phyloP scores from a whole-genome alignment of 805 yeast genomes.

The Kodamaea jinghongensis region DNA sequence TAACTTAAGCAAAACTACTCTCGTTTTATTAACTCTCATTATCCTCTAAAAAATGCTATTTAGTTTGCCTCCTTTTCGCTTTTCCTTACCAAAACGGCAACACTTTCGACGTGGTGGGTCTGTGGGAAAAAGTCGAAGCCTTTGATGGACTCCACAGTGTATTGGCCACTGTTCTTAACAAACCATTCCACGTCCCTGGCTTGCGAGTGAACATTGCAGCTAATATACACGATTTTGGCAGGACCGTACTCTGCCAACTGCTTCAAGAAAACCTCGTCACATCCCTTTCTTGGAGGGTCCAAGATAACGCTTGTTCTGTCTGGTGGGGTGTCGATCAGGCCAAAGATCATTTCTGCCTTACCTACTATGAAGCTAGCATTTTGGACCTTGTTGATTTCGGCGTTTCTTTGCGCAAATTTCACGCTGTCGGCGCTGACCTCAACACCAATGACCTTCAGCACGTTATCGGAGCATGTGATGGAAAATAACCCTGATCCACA shows the following conservation, averaged over 20 bases:
- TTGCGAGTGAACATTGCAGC: slow-evolving; percentile 97
- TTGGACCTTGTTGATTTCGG: slow-evolving; percentile 65
- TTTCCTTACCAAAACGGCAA: slow-evolving; percentile 59
- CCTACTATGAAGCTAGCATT: slow-evolving; percentile 88
- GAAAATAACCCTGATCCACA: slow-evolving; percentile 96
- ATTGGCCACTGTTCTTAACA: slow-evolving; percentile 57
- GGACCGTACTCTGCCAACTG: slow-evolving; percentile 85
- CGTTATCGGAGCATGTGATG: slow-evolving; percentile 77
- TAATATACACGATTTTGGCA: slow-evolving; percentile 84
- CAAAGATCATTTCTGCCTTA: slow-evolving; percentile 87
- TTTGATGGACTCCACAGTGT: slow-evolving; percentile 74
- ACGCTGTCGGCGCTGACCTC: slow-evolving; percentile 92
- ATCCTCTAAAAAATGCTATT: background rate
- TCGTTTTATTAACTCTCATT: background rate
- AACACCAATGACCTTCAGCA: slow-evolving; percentile 86
- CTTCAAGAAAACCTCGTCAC: slow-evolving; percentile 81
- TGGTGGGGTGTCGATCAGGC: slow-evolving; percentile 69
- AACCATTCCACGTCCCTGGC: slow-evolving; percentile 91
- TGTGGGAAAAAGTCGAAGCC: slow-evolving; percentile 98
- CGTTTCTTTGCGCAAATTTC: slow-evolving; percentile 80
- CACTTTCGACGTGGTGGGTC: slow-evolving; percentile 89
- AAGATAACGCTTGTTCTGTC: slow-evolving; percentile 82
- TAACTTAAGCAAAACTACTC: too few relatives aligned
- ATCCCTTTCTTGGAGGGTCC: slow-evolving; percentile 97
- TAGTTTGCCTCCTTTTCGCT: too few relatives aligned